Evolutionary conservation across 305 asterid species (phyloP).

Genomic region (Fraxinus xanthoxyloides): DNA sequence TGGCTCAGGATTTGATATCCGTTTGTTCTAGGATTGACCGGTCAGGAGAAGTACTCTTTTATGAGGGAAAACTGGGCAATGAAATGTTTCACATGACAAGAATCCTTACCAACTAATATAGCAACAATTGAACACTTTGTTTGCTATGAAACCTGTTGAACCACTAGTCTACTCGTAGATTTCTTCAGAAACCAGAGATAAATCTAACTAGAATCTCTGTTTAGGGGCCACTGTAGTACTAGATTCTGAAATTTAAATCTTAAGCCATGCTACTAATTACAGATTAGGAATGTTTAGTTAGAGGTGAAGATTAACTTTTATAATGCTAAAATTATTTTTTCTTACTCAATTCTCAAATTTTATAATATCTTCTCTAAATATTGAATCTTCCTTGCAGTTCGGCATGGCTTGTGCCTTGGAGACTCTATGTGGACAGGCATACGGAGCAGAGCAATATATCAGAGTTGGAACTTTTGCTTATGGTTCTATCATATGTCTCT

Average conservation of each 20-base stretch:
- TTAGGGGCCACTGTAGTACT: not conserved
- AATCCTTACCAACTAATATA: not conserved
- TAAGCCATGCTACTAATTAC: not conserved
- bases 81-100: not conserved
- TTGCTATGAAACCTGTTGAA: not conserved
- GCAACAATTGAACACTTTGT: not conserved
- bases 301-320: not conserved
- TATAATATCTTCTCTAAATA: not conserved
- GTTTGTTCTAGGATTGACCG: no score
- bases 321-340: not conserved
- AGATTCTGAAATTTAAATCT: not conserved
- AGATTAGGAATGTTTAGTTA: not conserved
- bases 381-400: conserved; percentile 13
- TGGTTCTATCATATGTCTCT: conserved; percentile 25
- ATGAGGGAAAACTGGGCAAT: no score
- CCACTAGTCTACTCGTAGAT: not conserved
- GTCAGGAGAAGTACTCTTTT: no score
- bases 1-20: not conserved
- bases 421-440: conserved; percentile 45
- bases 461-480: conserved; percentile 35
- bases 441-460: conserved; percentile 32
- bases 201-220: not conserved
- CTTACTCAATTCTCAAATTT: not conserved
- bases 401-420: conserved; percentile 44
- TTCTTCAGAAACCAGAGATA: not conserved